These are phyloP conservation scores for Leccinum boreale DNA, from an alignment of 768 basidiomycete species.

Conservation along the genomic window DNA sequence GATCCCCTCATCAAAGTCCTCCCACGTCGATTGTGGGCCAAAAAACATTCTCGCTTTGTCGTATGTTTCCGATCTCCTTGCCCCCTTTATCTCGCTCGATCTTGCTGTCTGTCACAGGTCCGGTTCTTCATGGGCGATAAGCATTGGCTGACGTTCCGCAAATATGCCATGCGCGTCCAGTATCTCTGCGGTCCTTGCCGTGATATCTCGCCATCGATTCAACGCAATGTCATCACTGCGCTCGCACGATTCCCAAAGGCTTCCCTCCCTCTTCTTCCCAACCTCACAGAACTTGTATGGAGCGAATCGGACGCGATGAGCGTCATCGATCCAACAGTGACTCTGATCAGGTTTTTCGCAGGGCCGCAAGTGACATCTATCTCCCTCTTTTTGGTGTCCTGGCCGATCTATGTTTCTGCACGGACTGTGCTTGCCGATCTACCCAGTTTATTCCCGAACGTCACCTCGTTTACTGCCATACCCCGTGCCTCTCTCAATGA, in stretches of 20 bases:
- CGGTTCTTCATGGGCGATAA: constrained; percentile 5
- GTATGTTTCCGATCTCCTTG: constrained; percentile 1
- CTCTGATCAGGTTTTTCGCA: constrained; percentile 12
- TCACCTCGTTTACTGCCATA: constrained; percentile 12
- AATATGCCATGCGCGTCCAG: constrained; percentile 16
- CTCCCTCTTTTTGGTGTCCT: constrained; percentile 4
- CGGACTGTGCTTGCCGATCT: constrained; percentile 1
- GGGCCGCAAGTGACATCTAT: constrained; percentile 3
- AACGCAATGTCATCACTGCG: constrained; percentile 1
- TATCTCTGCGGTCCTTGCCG: constrained; percentile 8
- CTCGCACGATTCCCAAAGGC: constrained; percentile 8
- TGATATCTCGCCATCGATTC: neutral
- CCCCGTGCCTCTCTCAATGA: constrained; percentile 9
- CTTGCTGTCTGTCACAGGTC: neutral
- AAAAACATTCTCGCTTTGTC: constrained; percentile 1
- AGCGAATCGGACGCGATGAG: constrained; percentile 1
- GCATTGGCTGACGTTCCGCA: constrained; percentile 15
- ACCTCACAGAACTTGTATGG: constrained; percentile 11
- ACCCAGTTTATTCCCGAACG: constrained; percentile 13
- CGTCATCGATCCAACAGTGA: constrained; percentile 3
- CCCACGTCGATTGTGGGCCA: constrained; percentile 10
- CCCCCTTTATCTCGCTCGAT: neutral
- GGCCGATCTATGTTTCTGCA: constrained; percentile 2
- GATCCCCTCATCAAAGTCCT: constrained; percentile 17
- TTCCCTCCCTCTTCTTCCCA: constrained; percentile 16